A percentile compares a stretch with the other conserved stretches of the same genome.
Conservation (phyloP, 495 filamentous ascomycete genomes). For the Penicillium fimorum region DNA sequence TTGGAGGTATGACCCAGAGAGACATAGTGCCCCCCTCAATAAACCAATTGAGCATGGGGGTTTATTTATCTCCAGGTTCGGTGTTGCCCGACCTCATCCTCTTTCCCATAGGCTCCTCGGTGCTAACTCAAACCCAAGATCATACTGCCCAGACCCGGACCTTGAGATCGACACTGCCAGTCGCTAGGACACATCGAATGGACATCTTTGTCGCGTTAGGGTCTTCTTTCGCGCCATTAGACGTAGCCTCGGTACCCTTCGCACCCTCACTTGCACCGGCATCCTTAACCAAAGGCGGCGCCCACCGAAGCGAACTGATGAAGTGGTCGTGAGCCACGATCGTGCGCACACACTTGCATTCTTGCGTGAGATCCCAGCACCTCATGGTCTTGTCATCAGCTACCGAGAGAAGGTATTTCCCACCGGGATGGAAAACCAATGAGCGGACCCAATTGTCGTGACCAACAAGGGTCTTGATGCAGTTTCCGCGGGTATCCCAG, state of each 20-base stretch:
- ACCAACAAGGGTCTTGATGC: conserved; percentile 82
- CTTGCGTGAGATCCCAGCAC: conserved; percentile 93
- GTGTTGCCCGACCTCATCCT: not conserved
- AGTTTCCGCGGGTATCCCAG: conserved; percentile 83
- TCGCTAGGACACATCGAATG: conserved; percentile 63
- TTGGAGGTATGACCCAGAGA: conserved; percentile 9
- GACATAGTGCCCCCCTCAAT: conserved; percentile 11
- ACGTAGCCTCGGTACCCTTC: conserved; percentile 17
- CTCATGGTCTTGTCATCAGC: conserved; percentile 89
- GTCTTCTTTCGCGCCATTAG: conserved; percentile 23
- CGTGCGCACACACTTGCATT: conserved; percentile 84
- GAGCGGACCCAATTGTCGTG: conserved; percentile 97
- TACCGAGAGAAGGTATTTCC: conserved; percentile 84
- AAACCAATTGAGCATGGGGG: conserved; percentile 6
- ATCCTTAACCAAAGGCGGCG: conserved; percentile 66
- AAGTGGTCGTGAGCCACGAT: conserved; percentile 83
- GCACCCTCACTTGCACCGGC: conserved; percentile 44
- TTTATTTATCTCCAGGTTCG: not conserved
- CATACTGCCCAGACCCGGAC: conserved; percentile 57
- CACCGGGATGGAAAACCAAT: conserved; percentile 88
- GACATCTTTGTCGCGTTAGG: conserved; percentile 36
- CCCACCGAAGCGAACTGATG: conserved; percentile 86
- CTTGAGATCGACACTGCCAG: conserved; percentile 62
- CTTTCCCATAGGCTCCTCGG: not conserved
- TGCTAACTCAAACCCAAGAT: conserved; percentile 6